phyloP scores from a whole-genome alignment of 176 grass and related monocot genomes.

The Otatea glauca region DNA sequence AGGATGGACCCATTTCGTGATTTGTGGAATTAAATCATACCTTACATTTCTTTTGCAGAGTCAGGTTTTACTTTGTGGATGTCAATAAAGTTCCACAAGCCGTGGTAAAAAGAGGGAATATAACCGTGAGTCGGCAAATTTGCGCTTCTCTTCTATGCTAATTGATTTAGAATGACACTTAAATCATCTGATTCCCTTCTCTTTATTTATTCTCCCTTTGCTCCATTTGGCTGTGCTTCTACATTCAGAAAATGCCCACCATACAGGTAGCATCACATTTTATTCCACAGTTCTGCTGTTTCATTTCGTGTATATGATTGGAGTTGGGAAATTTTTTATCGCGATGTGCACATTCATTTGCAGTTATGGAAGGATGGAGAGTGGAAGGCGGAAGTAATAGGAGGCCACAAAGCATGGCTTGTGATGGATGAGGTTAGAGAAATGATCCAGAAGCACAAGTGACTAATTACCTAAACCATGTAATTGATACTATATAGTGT shows the following conservation, averaged over 20 bases:
- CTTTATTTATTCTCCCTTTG: background rate
- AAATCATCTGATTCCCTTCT: slow-evolving; percentile 12
- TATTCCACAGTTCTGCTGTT: background rate
- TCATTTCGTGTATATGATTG: background rate
- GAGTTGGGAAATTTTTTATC: background rate
- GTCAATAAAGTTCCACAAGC: slow-evolving; percentile 90
- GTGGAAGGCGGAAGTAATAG: slow-evolving; percentile 82
- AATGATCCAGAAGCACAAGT: slow-evolving; percentile 86
- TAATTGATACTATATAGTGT: slow-evolving; percentile 17
- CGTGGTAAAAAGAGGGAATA: slow-evolving; percentile 84
- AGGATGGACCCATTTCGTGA: background rate
- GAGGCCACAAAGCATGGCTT: slow-evolving; percentile 94
- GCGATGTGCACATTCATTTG: background rate
- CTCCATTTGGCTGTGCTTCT: background rate
- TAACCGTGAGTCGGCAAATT: slow-evolving; percentile 65
- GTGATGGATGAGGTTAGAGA: slow-evolving; percentile 97
- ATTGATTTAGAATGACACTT: background rate
- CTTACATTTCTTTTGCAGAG: slow-evolving; percentile 38
- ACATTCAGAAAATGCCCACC: slow-evolving; percentile 95
- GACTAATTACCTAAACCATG: slow-evolving; percentile 27
- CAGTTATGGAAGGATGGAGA: slow-evolving; percentile 99
- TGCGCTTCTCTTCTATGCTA: background rate
- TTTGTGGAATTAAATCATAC: slow-evolving; percentile 6
- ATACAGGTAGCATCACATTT: slow-evolving; percentile 70
- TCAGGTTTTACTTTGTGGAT: slow-evolving; percentile 85